Conservation (phyloP, 768 basidiomycete genomes). For the Boletales sp. region DNA sequence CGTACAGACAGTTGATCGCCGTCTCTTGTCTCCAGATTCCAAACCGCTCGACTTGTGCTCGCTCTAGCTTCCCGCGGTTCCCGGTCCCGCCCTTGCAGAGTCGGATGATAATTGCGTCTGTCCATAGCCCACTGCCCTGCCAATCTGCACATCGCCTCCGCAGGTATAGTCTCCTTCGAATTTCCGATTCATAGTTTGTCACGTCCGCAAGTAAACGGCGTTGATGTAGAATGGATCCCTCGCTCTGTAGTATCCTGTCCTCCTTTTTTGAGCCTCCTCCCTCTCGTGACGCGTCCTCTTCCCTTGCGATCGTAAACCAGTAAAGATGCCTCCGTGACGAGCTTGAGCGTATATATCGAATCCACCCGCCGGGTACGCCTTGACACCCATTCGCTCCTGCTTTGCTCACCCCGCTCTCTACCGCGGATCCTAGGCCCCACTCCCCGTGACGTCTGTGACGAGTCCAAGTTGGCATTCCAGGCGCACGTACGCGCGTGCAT, state of each 20-base stretch:
- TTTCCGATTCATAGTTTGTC: conserved; percentile 17
- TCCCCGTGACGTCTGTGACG: conserved; percentile 22
- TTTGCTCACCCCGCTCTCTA: conserved; percentile 5
- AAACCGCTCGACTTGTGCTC: not conserved
- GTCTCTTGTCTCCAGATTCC: conserved; percentile 9
- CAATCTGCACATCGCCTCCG: not conserved
- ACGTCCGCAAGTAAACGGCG: conserved; percentile 13
- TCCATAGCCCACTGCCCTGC: not conserved
- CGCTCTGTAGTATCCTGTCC: too few relatives aligned
- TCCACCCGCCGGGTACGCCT: not conserved
- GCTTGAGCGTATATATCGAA: too few relatives aligned
- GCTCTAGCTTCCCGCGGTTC: conserved; percentile 8
- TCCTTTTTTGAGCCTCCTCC: too few relatives aligned
- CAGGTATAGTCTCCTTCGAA: not conserved
- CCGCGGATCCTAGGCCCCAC: conserved; percentile 24
- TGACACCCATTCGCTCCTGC: not conserved
- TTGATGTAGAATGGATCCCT: conserved; percentile 7
- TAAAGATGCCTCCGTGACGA: too few relatives aligned
- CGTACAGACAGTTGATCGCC: conserved; percentile 27
- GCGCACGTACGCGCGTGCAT: too few relatives aligned
- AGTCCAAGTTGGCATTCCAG: conserved; percentile 12
- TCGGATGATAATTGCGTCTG: not conserved
- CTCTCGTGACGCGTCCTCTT: too few relatives aligned
- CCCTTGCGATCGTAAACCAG: too few relatives aligned
- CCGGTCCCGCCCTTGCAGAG: conserved; percentile 10